Evolutionary conservation across 371 early-diverging fungal genomes (phyloP).

Genomic region (Mucor velutinosus): DNA sequence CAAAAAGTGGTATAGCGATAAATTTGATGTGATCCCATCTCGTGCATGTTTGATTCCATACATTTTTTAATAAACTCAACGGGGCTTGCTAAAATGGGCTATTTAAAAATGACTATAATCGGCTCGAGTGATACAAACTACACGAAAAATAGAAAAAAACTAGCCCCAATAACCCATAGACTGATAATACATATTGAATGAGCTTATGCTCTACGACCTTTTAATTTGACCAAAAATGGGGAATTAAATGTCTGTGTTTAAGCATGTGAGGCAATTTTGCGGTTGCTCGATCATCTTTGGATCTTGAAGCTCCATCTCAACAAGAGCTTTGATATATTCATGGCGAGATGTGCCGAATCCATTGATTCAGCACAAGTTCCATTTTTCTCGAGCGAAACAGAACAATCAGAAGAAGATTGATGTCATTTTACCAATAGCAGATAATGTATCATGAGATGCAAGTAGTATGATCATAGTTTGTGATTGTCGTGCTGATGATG

Average conservation of each 20-base stretch:
- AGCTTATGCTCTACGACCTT: background rate
- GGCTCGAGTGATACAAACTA: too few species aligned
- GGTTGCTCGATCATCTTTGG: background rate
- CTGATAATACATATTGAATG: background rate
- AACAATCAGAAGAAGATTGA: background rate
- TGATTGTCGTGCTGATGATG: background rate
- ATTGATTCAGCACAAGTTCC: background rate
- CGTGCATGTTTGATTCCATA: slow-evolving; percentile 34
- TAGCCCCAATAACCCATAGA: background rate
- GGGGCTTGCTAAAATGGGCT: too few species aligned
- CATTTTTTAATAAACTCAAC: slow-evolving; percentile 21
- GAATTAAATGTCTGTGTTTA: background rate
- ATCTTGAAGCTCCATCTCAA: background rate
- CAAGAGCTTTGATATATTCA: background rate
- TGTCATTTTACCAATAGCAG: background rate
- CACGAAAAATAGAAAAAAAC: too few species aligned
- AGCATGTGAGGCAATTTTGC: background rate
- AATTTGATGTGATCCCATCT: slow-evolving; percentile 19
- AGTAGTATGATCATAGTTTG: background rate
- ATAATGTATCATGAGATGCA: background rate
- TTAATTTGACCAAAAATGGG: background rate
- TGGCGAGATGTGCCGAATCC: background rate
- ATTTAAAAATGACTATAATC: too few species aligned
- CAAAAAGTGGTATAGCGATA: slow-evolving; percentile 33
- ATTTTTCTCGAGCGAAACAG: background rate